Evolutionary conservation across 768 basidiomycete genomes (phyloP).

Genomic region (Naganishia antarctica): DNA sequence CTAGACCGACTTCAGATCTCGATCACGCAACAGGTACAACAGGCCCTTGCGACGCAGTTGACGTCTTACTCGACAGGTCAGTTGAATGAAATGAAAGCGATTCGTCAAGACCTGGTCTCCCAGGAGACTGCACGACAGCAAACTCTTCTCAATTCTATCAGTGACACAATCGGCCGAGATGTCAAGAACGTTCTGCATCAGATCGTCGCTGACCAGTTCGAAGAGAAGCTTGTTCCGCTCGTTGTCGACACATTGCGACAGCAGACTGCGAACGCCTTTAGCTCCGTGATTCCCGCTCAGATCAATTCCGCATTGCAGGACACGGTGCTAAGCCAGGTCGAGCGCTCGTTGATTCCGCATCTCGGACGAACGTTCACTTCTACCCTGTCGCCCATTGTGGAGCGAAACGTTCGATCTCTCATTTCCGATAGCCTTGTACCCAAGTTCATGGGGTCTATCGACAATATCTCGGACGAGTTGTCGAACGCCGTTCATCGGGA

Average conservation of each 20-base stretch:
- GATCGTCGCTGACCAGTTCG: conserved; percentile 7
- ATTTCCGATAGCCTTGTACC: conserved; percentile 32
- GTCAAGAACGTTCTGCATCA: conserved; percentile 4
- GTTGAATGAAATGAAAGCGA: background rate
- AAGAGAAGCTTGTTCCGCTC: conserved; percentile 6
- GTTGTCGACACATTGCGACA: conserved; percentile 2
- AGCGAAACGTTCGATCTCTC: conserved; percentile 17
- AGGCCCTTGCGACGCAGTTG: background rate
- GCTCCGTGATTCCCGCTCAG: conserved; percentile 10
- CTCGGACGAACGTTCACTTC: conserved; percentile 24
- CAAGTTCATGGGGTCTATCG: conserved; percentile 26
- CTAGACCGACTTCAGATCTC: background rate
- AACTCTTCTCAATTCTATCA: conserved; percentile 1
- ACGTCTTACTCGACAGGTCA: conserved; percentile 6
- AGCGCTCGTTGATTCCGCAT: conserved; percentile 22
- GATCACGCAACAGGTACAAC: background rate
- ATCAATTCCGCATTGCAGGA: conserved; percentile 20
- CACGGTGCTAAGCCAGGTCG: conserved; percentile 25
- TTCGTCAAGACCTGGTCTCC: conserved; percentile 1
- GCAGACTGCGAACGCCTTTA: conserved; percentile 13
- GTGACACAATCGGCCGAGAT: conserved; percentile 13
- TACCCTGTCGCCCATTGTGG: conserved; percentile 21
- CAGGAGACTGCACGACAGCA: conserved; percentile 18
- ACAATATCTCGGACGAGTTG: conserved; percentile 34
- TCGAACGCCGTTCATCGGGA: conserved; percentile 37